Conservation (phyloP, 441 rosid genomes). For the Pelargonium citronellum region DNA sequence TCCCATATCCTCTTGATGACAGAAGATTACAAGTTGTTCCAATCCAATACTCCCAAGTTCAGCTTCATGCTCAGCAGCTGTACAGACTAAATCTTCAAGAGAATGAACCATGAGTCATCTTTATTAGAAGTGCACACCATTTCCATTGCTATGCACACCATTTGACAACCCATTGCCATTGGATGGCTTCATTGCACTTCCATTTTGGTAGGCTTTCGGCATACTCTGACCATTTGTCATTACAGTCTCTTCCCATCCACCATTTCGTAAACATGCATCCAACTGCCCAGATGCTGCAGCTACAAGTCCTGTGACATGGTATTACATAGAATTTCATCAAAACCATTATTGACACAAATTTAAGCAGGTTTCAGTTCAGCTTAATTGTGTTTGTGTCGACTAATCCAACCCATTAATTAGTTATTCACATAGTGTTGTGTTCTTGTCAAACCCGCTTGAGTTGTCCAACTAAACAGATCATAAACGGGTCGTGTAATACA, state of each 20-base stretch:
- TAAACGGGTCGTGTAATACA: too few relatives aligned
- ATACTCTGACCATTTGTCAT: slow-evolving; percentile 33
- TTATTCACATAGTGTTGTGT: too few relatives aligned
- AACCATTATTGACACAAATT: not conserved
- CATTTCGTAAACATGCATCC: slow-evolving; percentile 39
- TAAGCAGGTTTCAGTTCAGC: too few relatives aligned
- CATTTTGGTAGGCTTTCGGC: slow-evolving; percentile 44
- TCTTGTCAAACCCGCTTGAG: too few relatives aligned
- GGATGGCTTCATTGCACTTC: slow-evolving; percentile 29
- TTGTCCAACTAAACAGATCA: too few relatives aligned
- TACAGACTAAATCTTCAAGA: not conserved
- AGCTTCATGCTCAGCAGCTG: too few relatives aligned
- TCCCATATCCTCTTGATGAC: too few relatives aligned
- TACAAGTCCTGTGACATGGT: slow-evolving; percentile 52
- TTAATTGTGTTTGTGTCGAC: too few relatives aligned
- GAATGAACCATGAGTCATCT: not conserved
- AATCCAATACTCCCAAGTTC: too few relatives aligned
- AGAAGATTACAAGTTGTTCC: too few relatives aligned
- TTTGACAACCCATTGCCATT: slow-evolving; percentile 29
- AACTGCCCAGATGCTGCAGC: slow-evolving; percentile 78
- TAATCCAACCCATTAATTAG: too few relatives aligned
- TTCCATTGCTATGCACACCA: slow-evolving; percentile 58
- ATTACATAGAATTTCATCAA: not conserved
- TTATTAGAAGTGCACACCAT: slow-evolving; percentile 45
- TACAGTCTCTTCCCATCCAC: slow-evolving; percentile 29